Evolutionary conservation across 1,139 yeast species (phyloP).

Genomic region (Tardiomyces blankii): DNA sequence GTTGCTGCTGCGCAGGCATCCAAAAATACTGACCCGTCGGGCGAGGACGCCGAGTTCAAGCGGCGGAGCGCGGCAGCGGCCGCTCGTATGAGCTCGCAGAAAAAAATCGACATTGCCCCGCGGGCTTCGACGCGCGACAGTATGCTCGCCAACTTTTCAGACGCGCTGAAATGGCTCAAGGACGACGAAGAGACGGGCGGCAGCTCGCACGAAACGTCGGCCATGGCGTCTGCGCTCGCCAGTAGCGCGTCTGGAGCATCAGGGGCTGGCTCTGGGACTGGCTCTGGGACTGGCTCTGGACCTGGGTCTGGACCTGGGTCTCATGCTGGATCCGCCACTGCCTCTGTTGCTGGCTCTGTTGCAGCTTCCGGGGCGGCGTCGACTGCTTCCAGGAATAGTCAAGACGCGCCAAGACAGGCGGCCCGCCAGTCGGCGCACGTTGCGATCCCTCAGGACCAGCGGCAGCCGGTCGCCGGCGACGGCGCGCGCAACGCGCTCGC

Average conservation of each 20-base stretch:
- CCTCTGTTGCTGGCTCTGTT: too few relatives aligned
- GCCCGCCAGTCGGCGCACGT: background rate
- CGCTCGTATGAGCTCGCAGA: background rate
- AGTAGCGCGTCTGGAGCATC: too few relatives aligned
- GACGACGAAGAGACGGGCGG: background rate
- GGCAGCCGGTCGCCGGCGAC: background rate
- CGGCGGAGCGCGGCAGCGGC: background rate
- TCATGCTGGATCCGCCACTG: too few relatives aligned
- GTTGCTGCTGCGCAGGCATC: too few relatives aligned
- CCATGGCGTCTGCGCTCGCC: background rate
- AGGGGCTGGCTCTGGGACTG: too few relatives aligned
- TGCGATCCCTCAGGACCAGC: background rate
- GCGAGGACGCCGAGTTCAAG: background rate
- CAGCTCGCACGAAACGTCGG: background rate
- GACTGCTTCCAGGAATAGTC: too few relatives aligned
- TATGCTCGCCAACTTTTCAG: background rate
- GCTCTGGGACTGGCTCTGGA: too few relatives aligned
- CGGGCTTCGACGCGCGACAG: background rate
- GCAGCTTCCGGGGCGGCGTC: too few relatives aligned
- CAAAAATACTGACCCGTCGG: too few relatives aligned
- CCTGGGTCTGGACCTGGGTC: too few relatives aligned
- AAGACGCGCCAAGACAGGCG: background rate
- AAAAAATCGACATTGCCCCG: background rate
- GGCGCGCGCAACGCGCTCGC: conserved; percentile 10
- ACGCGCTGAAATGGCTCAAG: background rate